These are phyloP conservation scores for Rhizopogon vesiculosus DNA, from an alignment of 768 basidiomycete species.

Conservation along the genomic window DNA sequence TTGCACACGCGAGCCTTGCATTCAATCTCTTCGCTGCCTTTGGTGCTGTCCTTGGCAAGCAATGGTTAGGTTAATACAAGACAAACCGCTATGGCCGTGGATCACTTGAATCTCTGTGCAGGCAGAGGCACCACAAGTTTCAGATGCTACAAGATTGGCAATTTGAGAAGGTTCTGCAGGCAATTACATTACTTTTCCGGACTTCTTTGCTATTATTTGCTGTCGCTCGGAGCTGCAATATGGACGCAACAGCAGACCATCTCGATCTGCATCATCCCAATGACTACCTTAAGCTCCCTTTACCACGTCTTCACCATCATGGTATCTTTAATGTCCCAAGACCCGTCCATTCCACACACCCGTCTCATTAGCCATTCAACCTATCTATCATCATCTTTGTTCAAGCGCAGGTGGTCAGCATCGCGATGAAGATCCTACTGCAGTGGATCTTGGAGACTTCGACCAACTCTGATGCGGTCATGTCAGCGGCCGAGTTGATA, in stretches of 20 bases:
- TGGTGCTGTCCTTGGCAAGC: constrained; percentile 11
- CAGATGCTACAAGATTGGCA: too few relatives aligned
- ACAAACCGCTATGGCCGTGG: background rate
- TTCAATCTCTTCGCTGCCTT: constrained; percentile 6
- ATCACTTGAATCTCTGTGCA: background rate
- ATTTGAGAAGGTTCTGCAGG: too few relatives aligned
- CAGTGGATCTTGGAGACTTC: constrained; percentile 10
- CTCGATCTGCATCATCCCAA: constrained; percentile 4
- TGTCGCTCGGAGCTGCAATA: background rate
- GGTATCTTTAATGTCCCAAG: background rate
- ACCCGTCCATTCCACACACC: constrained; percentile 7
- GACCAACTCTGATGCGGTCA: constrained; percentile 5
- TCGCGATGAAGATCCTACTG: background rate
- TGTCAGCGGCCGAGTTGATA: constrained; percentile 1
- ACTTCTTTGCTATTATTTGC: too few relatives aligned
- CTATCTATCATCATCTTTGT: too few relatives aligned
- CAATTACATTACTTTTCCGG: background rate
- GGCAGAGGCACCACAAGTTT: too few relatives aligned
- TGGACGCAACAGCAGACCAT: background rate
- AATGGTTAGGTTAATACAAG: constrained; percentile 6
- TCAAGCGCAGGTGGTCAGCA: too few relatives aligned
- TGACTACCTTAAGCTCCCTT: background rate
- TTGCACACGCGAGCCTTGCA: constrained; percentile 8
- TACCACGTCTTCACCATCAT: background rate
- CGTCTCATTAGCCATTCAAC: background rate